Evolutionary conservation across 2,329 filamentous ascomycete species (phyloP).

Genomic region (Ilyonectria robusta): DNA sequence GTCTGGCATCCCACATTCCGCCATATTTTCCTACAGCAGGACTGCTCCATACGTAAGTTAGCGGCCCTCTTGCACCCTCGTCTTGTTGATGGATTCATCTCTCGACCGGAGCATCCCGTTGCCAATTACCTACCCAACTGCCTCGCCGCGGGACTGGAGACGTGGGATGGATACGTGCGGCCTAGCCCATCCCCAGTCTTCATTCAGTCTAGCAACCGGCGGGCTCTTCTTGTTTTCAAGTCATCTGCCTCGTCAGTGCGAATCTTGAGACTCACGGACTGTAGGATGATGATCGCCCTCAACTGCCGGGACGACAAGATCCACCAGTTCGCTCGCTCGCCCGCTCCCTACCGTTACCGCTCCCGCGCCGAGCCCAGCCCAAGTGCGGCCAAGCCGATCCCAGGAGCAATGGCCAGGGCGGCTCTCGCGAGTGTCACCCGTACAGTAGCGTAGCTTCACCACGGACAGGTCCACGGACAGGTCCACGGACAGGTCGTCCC

Average conservation of each 20-base stretch:
- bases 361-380: slow-evolving; percentile 11
- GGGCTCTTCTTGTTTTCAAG: not conserved
- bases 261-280: not conserved
- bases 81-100: not conserved
- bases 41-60: too few relatives aligned
- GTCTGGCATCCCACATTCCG: not conserved
- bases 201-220: not conserved
- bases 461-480: slow-evolving; percentile 5
- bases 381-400: not conserved
- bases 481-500: slow-evolving; percentile 3
- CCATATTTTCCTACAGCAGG: not conserved
- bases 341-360: not conserved
- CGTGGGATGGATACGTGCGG: not conserved
- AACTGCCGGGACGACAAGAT: slow-evolving; percentile 18
- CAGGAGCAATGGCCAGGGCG: not conserved
- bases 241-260: not conserved
- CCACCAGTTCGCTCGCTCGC: slow-evolving; percentile 17
- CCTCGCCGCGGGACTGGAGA: not conserved
- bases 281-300: not conserved
- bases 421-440: not conserved
- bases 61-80: too few relatives aligned
- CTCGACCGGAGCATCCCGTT: slow-evolving; percentile 6
- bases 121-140: not conserved
- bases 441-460: slow-evolving; percentile 12
- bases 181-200: not conserved